Base-by-base conservation (phyloP, 306 rosid species). In the Cercis canadensis region DNA sequence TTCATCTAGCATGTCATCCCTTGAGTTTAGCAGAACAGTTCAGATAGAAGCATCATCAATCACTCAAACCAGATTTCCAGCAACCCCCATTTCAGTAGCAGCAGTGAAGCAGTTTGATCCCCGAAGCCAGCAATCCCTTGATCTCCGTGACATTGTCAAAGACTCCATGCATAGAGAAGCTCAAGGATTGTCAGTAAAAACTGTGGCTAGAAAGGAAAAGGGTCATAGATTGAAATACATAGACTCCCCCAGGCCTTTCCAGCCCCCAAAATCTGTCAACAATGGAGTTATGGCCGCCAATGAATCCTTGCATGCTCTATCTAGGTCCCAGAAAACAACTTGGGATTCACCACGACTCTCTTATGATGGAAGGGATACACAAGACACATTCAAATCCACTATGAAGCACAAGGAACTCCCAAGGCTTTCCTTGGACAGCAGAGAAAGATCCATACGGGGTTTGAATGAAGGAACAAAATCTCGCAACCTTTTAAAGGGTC, bases 401-500 rank as follows among this genome's bases (percentile, higher is more conserved):
- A 76, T 68, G 51, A 88, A 75, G 81, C 70, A 82, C 67, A 93
- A 81, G 70, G 98, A 93, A 72, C 70, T 90, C 29, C 97, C 97
- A 17, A 84, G 98, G 81, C 76, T 93, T 63, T 93, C 98, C 62
- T 80, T 93, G 83, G 98, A 93, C 88, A 90, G 98, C 69, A 85
- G 74, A 65, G 83, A 74, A 72, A 71, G 89, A 33, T 80, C 87
- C 77, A 18, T 72, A 2, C 74, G 78, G 72, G 70, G 84, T 65
- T 57, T 65, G 32, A 59, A 44, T 19, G 81, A 82, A n/a, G 90
- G 79, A 73, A 45, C 81, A 72, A 90, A 76, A 65, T 69, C 88
- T 69, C 70, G 56, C 37, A 73, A 67, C 70, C 46, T 74, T 71
- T 57, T 61, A 47, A 88, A 76, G 67, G 92, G 77, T 71, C 62